phyloP scores from a whole-genome alignment of 1,284 basidiomycete species.

The Cronartium quercuum region DNA sequence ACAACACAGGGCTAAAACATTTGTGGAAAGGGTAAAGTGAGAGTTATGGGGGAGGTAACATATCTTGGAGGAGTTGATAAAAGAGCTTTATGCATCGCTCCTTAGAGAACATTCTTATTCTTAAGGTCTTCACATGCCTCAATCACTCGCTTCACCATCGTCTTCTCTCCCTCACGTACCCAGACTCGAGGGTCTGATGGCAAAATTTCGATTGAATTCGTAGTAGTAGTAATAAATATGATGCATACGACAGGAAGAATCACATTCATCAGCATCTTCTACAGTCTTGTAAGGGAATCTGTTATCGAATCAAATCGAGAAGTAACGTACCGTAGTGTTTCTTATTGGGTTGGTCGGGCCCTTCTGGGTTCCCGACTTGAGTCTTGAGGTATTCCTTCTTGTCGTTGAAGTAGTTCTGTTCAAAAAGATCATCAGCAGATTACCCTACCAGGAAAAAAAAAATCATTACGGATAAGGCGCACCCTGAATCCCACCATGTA shows the following conservation, averaged over 20 bases:
- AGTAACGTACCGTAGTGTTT: constrained; percentile 54
- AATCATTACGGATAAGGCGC: not conserved
- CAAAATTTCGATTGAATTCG: constrained; percentile 56
- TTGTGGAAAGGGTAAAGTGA: too few species aligned
- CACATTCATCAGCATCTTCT: too few species aligned
- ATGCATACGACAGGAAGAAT: not conserved
- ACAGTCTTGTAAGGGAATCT: too few species aligned
- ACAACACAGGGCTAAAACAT: too few species aligned
- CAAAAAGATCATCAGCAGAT: not conserved
- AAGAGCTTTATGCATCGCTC: not conserved
- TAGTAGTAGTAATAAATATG: constrained; percentile 54
- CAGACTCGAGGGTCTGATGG: constrained; percentile 64
- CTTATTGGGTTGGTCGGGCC: constrained; percentile 93
- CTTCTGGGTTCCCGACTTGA: constrained; percentile 84
- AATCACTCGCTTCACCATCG: constrained; percentile 76
- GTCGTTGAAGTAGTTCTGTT: constrained; percentile 69
- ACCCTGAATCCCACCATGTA: constrained; percentile 72
- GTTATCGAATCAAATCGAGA: not conserved
- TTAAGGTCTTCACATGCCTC: constrained; percentile 78
- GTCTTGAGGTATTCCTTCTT: constrained; percentile 78
- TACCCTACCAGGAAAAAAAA: not conserved
- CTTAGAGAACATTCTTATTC: constrained; percentile 30
- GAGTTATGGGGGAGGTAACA: too few species aligned
- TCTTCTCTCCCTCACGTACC: constrained; percentile 98
- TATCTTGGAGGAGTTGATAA: too few species aligned